Evolutionary conservation across 345 rosid species (phyloP).

Genomic region (Acer yangbiense): DNA sequence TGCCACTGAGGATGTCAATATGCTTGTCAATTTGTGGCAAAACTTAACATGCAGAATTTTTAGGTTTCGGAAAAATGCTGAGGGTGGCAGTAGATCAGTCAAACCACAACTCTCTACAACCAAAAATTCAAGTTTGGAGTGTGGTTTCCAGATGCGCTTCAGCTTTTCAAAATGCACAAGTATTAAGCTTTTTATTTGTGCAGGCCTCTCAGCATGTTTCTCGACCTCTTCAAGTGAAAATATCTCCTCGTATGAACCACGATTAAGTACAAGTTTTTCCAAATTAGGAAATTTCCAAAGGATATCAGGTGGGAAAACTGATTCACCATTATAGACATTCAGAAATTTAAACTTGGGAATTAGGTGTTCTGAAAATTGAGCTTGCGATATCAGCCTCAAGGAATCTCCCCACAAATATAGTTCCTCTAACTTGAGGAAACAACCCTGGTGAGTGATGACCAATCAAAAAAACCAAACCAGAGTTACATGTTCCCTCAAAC

Average conservation of each 20-base stretch:
- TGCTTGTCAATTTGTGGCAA: not conserved
- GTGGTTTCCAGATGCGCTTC: not conserved
- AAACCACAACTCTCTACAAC: not conserved
- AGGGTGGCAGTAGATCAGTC: not conserved
- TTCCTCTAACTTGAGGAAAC: not conserved
- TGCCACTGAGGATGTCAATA: constrained; percentile 12
- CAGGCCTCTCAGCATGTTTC: no score
- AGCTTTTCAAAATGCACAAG: accelerated
- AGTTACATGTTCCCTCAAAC: no score
- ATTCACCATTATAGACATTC: not conserved
- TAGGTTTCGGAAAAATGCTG: constrained; percentile 5
- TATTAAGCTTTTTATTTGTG: no score
- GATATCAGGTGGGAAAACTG: not conserved
- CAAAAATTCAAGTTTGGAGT: constrained; percentile 8
- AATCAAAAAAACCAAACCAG: no score
- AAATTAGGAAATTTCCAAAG: no score
- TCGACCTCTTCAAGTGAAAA: no score
- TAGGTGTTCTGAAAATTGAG: not conserved
- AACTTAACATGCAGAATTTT: not conserved
- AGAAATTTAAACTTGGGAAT: constrained; percentile 15
- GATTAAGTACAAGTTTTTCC: no score
- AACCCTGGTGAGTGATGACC: constrained; percentile 20
- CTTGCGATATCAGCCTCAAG: not conserved
- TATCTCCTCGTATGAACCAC: no score
- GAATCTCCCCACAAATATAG: not conserved